Base-by-base conservation (phyloP, 495 filamentous ascomycete genomes). In the Tuber indicum region DNA sequence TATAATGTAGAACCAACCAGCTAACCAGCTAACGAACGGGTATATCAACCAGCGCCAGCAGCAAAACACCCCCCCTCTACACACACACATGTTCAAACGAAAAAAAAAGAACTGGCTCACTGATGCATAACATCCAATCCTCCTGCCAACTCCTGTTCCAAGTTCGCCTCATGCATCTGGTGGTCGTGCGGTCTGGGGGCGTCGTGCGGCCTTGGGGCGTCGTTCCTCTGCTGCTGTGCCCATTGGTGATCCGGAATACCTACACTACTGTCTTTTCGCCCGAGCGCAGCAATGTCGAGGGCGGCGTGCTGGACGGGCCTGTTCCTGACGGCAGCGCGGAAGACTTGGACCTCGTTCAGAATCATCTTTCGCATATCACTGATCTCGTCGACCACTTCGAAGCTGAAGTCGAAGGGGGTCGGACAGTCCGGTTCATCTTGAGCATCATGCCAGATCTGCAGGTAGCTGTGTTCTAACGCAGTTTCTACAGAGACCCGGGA, bases 391-490 rank as follows among this genome's bases (percentile, higher is more conserved):
- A 97, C 90, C 47, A 97, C 91, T 84, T 99, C 96, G 82, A 99
- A 99, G 85, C 93, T 92, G 87, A 99, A 99, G 87, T 98, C 94
- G 86, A 99, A 99, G 47, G 94, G 93, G 10, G 90, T 91, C 0
- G 94, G 94, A 86, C 95, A 98, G 76, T 90, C 88, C 3, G 96
- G 96, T 88, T 99, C 96, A 85, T 98, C 96, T 19, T 91, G 92
- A 36, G 94, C 94, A 81, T 99, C 96, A 86, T 99, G 96, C 96
- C 96, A 99, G 87, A 98, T 98, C 82, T 93, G 88, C 77, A 99
- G 88, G 86, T 99, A 99, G 14, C 92, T 92, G 86, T 99, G 96
- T 86, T 98, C 94, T 72, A 99, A 88, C 16, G 96, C 96, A 81
- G 92, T 89, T 85, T 98, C 96, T 76, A 98, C 96, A 44, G 91